phyloP scores from a whole-genome alignment of 2,329 filamentous ascomycete species.

The Colletotrichum simmondsii region DNA sequence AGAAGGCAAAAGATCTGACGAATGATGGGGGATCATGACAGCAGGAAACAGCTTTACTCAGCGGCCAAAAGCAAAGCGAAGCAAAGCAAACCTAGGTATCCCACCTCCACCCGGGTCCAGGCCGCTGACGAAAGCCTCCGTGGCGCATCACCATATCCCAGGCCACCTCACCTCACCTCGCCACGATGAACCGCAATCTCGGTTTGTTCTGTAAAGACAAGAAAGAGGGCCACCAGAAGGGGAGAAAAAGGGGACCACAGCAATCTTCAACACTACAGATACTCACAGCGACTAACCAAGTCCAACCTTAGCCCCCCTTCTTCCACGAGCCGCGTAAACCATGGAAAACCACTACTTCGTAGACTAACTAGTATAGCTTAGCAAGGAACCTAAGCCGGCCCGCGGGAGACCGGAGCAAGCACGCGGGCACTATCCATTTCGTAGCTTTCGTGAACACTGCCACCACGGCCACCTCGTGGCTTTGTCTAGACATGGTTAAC shows the following conservation, averaged over 20 bases:
- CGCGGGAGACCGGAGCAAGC: neutral
- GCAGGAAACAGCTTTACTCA: neutral
- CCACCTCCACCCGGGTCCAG: too few species aligned
- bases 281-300: neutral
- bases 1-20: neutral
- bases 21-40: neutral
- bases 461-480: slow-evolving; percentile 14
- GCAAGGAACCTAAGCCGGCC: neutral
- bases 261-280: neutral
- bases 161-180: too few species aligned
- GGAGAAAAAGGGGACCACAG: neutral
- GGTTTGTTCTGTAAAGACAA: too few species aligned
- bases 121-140: too few species aligned
- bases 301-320: neutral
- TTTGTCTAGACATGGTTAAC: neutral
- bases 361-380: neutral
- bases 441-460: neutral
- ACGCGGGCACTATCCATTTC: too few species aligned
- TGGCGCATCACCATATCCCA: too few species aligned
- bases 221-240: neutral
- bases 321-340: neutral
- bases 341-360: neutral
- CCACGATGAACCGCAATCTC: too few species aligned
- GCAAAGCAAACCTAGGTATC: too few species aligned
- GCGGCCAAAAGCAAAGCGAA: neutral